Conservation (phyloP, 2,329 filamentous ascomycete genomes). For the Pseudonectria buxi region DNA sequence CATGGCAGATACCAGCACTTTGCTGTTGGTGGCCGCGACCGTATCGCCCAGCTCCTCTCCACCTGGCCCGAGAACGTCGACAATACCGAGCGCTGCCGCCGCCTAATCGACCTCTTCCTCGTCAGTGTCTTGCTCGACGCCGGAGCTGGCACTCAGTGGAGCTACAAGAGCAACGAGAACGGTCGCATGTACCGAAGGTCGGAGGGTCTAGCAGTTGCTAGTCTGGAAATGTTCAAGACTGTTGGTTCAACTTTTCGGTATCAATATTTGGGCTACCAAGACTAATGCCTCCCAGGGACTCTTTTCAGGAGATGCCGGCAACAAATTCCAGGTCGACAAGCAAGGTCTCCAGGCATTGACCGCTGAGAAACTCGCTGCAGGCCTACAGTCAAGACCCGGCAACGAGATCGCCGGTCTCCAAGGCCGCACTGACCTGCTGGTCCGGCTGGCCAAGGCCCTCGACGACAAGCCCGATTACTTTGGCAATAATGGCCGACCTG, state of each 20-base stretch:
- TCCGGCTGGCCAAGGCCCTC: slow-evolving; percentile 68
- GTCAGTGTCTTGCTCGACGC: slow-evolving; percentile 78
- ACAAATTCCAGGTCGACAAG: slow-evolving; percentile 87
- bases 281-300: slow-evolving; percentile 48
- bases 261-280: not conserved
- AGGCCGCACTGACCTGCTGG: slow-evolving; percentile 72
- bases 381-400: slow-evolving; percentile 73
- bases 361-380: slow-evolving; percentile 66
- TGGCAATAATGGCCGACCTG: slow-evolving; percentile 74
- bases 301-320: slow-evolving; percentile 74
- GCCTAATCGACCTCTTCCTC: slow-evolving; percentile 71
- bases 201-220: slow-evolving; percentile 75
- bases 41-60: slow-evolving; percentile 63
- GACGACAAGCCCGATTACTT: slow-evolving; percentile 74
- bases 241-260: slow-evolving; percentile 27
- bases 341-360: slow-evolving; percentile 69
- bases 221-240: slow-evolving; percentile 86
- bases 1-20: slow-evolving; percentile 84
- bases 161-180: slow-evolving; percentile 86
- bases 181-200: slow-evolving; percentile 76
- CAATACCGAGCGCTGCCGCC: slow-evolving; percentile 64
- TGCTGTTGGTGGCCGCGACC: slow-evolving; percentile 68
- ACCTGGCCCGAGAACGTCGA: slow-evolving; percentile 65
- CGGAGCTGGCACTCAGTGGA: slow-evolving; percentile 84
- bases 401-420: slow-evolving; percentile 82